Conservation (phyloP, 306 rosid species). For the Medicago ruthenica region DNA sequence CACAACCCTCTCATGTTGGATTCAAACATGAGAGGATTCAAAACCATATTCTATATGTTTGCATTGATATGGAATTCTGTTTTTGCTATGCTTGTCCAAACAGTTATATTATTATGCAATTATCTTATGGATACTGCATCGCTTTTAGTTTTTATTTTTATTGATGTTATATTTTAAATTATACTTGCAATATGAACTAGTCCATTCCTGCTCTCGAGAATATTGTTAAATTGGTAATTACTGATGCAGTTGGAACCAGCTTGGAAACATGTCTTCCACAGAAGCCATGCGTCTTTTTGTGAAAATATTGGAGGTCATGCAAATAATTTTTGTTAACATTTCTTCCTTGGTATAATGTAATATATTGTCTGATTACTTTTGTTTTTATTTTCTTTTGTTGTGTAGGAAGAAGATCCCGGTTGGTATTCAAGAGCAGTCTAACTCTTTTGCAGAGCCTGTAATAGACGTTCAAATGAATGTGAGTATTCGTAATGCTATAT, state of each 20-base stretch:
- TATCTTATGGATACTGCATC: background rate
- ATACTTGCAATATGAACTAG: background rate
- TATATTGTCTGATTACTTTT: conserved; percentile 42
- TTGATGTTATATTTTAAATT: conserved; percentile 1
- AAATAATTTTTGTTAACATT: conserved; percentile 21
- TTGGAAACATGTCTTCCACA: conserved; percentile 79
- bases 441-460: conserved; percentile 76
- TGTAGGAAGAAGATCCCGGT: conserved; percentile 94
- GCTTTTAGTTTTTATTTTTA: background rate
- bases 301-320: conserved; percentile 87
- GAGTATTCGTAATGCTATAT: conserved; percentile 50
- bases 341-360: conserved; percentile 24
- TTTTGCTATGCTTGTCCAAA: conserved; percentile 11
- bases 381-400: conserved; percentile 29
- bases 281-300: conserved; percentile 99
- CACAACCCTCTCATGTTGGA: too few relatives aligned
- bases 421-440: conserved; percentile 95
- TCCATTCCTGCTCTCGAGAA: conserved; percentile 18
- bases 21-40: too few relatives aligned
- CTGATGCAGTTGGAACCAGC: conserved; percentile 94
- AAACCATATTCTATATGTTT: conserved; percentile 3
- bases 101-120: conserved; percentile 15
- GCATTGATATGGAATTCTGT: conserved; percentile 22
- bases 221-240: conserved; percentile 34
- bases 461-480: conserved; percentile 86